A percentile compares a stretch with the other conserved stretches of the same genome.
Evolutionary conservation across 768 basidiomycete species (phyloP).

Genomic region (Tylopilus sp.): DNA sequence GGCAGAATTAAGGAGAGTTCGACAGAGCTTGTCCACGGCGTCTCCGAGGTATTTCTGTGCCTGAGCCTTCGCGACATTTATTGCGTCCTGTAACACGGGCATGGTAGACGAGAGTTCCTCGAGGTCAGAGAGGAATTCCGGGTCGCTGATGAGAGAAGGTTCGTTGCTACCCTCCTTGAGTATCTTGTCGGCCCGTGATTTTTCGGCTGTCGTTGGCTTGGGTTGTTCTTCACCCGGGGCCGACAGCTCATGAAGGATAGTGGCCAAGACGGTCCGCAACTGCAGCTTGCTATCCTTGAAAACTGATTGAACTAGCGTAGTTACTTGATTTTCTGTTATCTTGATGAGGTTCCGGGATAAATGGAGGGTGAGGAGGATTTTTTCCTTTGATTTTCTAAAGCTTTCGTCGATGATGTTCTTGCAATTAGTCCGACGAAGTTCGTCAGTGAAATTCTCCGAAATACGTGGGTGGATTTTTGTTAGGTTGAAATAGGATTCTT

Average conservation of each 20-base stretch:
- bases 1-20: constrained; percentile 6
- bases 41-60: constrained; percentile 19
- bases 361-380: constrained; percentile 17
- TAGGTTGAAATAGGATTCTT: constrained; percentile 19
- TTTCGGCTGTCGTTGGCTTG: constrained; percentile 13
- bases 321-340: constrained; percentile 12
- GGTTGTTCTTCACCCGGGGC: not conserved
- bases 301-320: constrained; percentile 13
- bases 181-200: constrained; percentile 14
- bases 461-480: constrained; percentile 16
- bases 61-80: constrained; percentile 9
- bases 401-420: constrained; percentile 15
- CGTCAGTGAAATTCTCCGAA: constrained; percentile 17
- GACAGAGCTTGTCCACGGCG: constrained; percentile 18
- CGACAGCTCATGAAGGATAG: constrained; percentile 15
- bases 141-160: constrained; percentile 18
- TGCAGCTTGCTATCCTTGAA: constrained; percentile 12
- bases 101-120: constrained; percentile 8
- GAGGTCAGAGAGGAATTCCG: constrained; percentile 23
- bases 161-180: constrained; percentile 22
- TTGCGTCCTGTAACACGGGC: constrained; percentile 18
- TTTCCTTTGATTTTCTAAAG: constrained; percentile 25
- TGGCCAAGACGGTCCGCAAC: constrained; percentile 9
- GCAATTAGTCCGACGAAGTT: constrained; percentile 13
- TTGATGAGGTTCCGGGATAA: constrained; percentile 13